Evolutionary conservation across 2,329 filamentous ascomycete species (phyloP).

Genomic region (Lachnellula subtilissima): DNA sequence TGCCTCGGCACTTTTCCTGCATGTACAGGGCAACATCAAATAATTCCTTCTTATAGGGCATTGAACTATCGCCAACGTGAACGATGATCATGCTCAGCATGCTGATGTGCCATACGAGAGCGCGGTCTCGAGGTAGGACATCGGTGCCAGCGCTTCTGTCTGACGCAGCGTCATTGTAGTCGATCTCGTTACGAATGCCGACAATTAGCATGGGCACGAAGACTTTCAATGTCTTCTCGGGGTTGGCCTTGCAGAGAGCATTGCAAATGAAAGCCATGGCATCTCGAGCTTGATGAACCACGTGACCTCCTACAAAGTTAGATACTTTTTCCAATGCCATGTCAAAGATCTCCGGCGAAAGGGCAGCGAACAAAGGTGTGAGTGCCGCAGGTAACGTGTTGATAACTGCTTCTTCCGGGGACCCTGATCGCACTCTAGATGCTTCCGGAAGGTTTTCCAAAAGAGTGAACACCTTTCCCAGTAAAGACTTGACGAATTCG

Average conservation of each 20-base stretch:
- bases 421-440: slow-evolving; percentile 79
- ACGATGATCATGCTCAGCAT: slow-evolving; percentile 98
- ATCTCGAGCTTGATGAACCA: slow-evolving; percentile 93
- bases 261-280: slow-evolving; percentile 99
- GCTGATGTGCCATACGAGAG: slow-evolving; percentile 93
- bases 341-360: slow-evolving; percentile 92
- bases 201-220: slow-evolving; percentile 86
- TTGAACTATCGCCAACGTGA: slow-evolving; percentile 84
- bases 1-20: slow-evolving; percentile 90
- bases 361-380: slow-evolving; percentile 80
- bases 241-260: slow-evolving; percentile 90
- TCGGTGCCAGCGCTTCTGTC: slow-evolving; percentile 91
- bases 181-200: slow-evolving; percentile 93
- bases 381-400: slow-evolving; percentile 91
- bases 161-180: slow-evolving; percentile 92
- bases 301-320: slow-evolving; percentile 85
- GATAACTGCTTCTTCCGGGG: slow-evolving; percentile 94
- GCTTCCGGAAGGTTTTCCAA: slow-evolving; percentile 93
- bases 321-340: slow-evolving; percentile 87
- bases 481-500: slow-evolving; percentile 84
- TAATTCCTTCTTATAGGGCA: slow-evolving; percentile 83
- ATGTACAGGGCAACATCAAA: slow-evolving; percentile 92
- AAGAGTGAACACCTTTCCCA: slow-evolving; percentile 92
- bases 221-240: slow-evolving; percentile 85
- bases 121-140: slow-evolving; percentile 85